Base-by-base conservation (phyloP, 495 filamentous ascomycete species). In the Trichoderma reesei region DNA sequence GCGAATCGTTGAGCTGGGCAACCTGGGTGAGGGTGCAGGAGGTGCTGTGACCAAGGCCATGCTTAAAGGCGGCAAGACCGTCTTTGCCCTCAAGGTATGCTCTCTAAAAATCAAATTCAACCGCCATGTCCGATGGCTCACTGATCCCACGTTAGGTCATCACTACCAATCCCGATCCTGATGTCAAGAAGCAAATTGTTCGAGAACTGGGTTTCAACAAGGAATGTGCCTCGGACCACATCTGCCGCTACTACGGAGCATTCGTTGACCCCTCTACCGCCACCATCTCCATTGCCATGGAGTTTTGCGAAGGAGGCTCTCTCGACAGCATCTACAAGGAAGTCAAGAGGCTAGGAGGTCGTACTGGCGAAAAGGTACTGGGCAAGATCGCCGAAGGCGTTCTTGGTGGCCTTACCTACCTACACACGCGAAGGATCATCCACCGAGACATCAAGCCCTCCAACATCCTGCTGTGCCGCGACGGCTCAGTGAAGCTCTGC, bases 381-480 rank as follows among this genome's bases (percentile, higher is more conserved):
- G 94, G 95, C 59, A 98, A 98, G 78, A 88, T 98, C 56, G 92
- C 94, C 48, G 94, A 97, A 74, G 95, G 92, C 41, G 92, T 98
- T 10, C 81, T 98, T 62, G 91, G 92, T 69, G 94, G 94, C 31
- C 76, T 98, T 66, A 97, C 92, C 10, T 98, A 98, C 75, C 85
- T 98, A n/a, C 91, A 97, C 76, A 85, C 86, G 74, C 88, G 91
- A 71, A 93, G 96, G 75, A 98, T 98, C 75, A 98, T 98, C 68
- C 94, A 98, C 75, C 86, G 94, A 82, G 94, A 98, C 73, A 98
- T 98, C 81, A 98, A 98, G 75, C 94, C 94, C 4, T 95, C 90
- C 65, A 98, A 98, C 74, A 96, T 98, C 66, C 86, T 98, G 9
- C 81, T 98, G 18, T 96, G 91, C 72, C 89, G 92, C 48, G 86